Conservation (phyloP, 2,329 filamentous ascomycete genomes). For the Stemphylium vesicarium region DNA sequence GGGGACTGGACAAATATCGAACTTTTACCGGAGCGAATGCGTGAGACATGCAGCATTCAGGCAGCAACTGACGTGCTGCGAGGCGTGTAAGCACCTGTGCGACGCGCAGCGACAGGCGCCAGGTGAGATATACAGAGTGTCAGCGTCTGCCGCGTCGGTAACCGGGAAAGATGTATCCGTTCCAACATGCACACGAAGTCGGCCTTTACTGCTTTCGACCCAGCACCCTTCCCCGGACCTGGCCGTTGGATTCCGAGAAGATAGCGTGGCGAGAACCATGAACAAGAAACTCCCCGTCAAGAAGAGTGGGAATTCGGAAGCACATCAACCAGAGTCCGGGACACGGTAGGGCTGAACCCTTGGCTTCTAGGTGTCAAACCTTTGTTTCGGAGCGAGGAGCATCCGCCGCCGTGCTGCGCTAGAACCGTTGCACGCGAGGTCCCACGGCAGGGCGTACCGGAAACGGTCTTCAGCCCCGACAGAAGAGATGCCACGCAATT, state of each 20-base stretch:
- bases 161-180: neutral
- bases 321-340: slow-evolving; percentile 3
- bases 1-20: neutral
- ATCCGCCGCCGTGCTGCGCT: slow-evolving; percentile 11
- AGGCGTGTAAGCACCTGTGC: neutral
- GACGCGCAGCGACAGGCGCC: neutral
- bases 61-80: neutral
- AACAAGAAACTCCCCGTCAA: no score
- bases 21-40: neutral
- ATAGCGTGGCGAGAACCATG: no score
- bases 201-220: neutral
- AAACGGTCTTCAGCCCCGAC: no score
- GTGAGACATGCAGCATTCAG: neutral
- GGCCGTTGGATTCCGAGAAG: no score
- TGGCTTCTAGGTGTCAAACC: neutral
- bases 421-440: neutral
- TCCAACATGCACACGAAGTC: neutral
- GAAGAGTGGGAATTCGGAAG: slow-evolving; percentile 6
- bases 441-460: slow-evolving; percentile 1
- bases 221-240: no score
- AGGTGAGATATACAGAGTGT: neutral
- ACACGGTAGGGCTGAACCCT: slow-evolving; percentile 13
- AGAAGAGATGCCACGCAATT: neutral
- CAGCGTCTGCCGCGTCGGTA: neutral
- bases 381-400: slow-evolving; percentile 4